Base-by-base conservation (phyloP, 2,329 filamentous ascomycete species). In the Colletotrichum phormii region DNA sequence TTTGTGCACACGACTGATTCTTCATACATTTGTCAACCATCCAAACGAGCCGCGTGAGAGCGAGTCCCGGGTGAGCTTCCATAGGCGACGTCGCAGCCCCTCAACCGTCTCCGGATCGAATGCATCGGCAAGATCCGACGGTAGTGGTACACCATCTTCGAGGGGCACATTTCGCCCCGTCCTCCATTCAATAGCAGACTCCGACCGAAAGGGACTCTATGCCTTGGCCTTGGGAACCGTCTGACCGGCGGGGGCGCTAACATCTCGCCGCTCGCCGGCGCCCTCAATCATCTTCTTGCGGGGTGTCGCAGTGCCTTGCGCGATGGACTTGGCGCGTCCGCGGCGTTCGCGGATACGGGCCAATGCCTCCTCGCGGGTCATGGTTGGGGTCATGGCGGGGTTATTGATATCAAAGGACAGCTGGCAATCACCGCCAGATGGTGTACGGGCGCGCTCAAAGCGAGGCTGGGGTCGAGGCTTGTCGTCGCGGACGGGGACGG, bases 311-410 rank as follows among this genome's bases (percentile, higher is more conserved):
- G 89, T 87, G 2, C 89, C 90, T 64, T 90, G 87, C 5, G 91
- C 90, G 70, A 92, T 89, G 80, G 92, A 94, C 76, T 90, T 88
- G 69, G 93, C 92, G 58, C 94, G 86, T 7, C 92, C 93, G 65
- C 94, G 85, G 33, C 94, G 87, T 82, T 94, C 91, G 65, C 91
- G 88, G 76, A 96, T 95, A 79, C 92, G 90, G 67, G 92, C 92
- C 18, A 96, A 87, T 4, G 93, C 93, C 81, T 95, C 88, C 80
- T 95, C 94, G 66, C 94, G 88, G 31, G 90, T 90, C 89, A 92
- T 91, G 51, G 90, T 92, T 5, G 90, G 89, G 54, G 88, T 91
- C 73, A 92, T 80, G 11, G 89, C 89, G 24, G 89, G 88, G 78
- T 91, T 88, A 72, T 82, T 87, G 53, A 84, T 78, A 79, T 90